These are phyloP conservation scores for Dictyostelium citrinum DNA, from an alignment of 78 protist species.

Conservation along the genomic window DNA sequence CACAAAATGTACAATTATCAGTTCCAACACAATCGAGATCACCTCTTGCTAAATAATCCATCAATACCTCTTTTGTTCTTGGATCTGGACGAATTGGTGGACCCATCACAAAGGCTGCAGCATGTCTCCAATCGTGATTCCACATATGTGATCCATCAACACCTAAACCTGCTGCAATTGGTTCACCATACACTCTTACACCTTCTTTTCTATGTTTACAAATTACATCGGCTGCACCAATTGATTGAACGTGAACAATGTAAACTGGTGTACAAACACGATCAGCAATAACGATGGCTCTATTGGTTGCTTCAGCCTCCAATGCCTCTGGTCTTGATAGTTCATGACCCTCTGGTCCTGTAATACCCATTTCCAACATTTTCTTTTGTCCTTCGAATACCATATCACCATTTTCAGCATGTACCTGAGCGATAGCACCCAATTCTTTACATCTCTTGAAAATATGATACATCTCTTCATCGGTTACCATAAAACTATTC, in stretches of 20 bases:
- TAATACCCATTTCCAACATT: constrained; percentile 84
- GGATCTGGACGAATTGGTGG: constrained; percentile 95
- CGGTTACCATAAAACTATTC: constrained; percentile 82
- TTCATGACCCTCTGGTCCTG: constrained; percentile 93
- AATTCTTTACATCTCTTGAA: constrained; percentile 85
- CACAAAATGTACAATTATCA: constrained; percentile 91
- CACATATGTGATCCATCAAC: constrained; percentile 85
- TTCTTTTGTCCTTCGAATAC: constrained; percentile 75
- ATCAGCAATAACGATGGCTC: constrained; percentile 88
- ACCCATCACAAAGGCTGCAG: constrained; percentile 91
- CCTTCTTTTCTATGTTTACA: constrained; percentile 67
- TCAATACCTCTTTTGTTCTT: constrained; percentile 76
- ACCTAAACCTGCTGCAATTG: constrained; percentile 92
- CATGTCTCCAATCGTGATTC: constrained; percentile 90
- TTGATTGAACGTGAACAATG: constrained; percentile 78
- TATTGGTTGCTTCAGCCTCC: constrained; percentile 89
- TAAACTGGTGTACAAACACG: constrained; percentile 80
- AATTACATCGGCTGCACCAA: constrained; percentile 85
- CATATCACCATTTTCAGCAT: constrained; percentile 94
- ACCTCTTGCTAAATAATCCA: constrained; percentile 84
- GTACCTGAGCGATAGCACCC: constrained; percentile 92
- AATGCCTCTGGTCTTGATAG: constrained; percentile 87
- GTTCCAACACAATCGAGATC: constrained; percentile 88
- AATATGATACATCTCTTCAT: constrained; percentile 82
- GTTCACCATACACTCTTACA: constrained; percentile 84